Base-by-base conservation (phyloP, 495 filamentous ascomycete species). In the Aspergillus sclerotiicarbonarius region DNA sequence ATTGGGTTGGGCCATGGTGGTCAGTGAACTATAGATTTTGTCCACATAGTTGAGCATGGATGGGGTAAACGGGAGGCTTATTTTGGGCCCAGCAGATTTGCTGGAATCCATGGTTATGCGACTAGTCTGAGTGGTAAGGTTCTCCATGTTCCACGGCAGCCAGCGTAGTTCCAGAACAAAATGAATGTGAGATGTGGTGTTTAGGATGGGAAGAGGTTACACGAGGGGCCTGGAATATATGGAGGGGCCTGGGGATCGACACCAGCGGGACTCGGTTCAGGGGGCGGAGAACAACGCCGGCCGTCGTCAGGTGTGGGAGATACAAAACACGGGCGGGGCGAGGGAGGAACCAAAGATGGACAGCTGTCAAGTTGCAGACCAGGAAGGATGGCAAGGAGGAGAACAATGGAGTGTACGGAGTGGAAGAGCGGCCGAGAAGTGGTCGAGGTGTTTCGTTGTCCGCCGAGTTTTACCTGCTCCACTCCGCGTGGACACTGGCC, bases 11-110 rank as follows among this genome's bases (percentile, higher is more conserved):
- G 45, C 53, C 33, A 61, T 58, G 5, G 49, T 48, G 16, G 45
- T 54, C 29, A 75, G 43, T 1, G 65, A 58, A 13, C 63, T 53
- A 56, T 76, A 72, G 61, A 76, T 73, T 39, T 67, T 57, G 43
- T 71, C 53, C 15, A 79, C 54, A 44, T 76, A 66, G 1, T 57
- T 30, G 19, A 70, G 57, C 15, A 77, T 53, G 1, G 64, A 51
- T 7, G 68, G 54, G 33, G 72, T 67, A 52, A 77, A 74, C 33
- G 62, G 48, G 2, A 58, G 50, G n/a, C 62, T 57, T 18, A 18
- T 15, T 8, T 56, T 57, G 7, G 55, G 29, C 4, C 2, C 37
- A 41, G 6, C 25, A 7, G 49, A 44, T 15, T 39, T 29, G 12
- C 53, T 54, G 41, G 37, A 44, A 29, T 59, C 30, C 25, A 66